Conservation (phyloP, 2,329 filamentous ascomycete species). For the Sarocladium brachiariae region DNA sequence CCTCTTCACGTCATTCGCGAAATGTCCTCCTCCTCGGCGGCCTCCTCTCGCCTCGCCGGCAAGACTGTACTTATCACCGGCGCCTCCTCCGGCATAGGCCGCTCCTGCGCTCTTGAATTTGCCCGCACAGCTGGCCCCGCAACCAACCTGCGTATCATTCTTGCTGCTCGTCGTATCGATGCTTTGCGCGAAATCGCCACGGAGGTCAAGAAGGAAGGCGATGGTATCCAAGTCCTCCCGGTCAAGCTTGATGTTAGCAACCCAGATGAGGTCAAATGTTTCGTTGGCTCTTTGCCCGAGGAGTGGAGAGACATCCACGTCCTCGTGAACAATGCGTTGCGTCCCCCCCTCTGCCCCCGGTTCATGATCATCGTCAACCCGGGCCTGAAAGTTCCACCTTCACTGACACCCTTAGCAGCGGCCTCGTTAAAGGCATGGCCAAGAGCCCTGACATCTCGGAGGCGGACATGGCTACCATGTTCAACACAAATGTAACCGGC, state of each 20-base stretch:
- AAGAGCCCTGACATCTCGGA: conserved; percentile 76
- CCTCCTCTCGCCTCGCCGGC: conserved; percentile 77
- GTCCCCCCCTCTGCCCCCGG: conserved; percentile 14
- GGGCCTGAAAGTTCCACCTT: background rate
- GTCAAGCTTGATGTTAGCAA: conserved; percentile 85
- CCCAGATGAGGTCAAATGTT: conserved; percentile 62
- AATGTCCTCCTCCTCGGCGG: conserved; percentile 55
- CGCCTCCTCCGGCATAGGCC: conserved; percentile 87
- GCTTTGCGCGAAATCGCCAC: conserved; percentile 66
- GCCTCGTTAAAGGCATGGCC: conserved; percentile 82
- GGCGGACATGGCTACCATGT: conserved; percentile 81
- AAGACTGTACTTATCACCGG: conserved; percentile 92
- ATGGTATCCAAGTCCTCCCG: conserved; percentile 74
- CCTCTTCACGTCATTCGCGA: conserved; percentile 19
- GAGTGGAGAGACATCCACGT: conserved; percentile 83
- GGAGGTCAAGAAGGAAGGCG: conserved; percentile 68
- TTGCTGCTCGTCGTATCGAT: conserved; percentile 84
- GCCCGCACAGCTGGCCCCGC: conserved; percentile 71
- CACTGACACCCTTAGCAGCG: conserved; percentile 40
- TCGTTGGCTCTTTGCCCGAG: conserved; percentile 67
- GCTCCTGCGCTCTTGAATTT: conserved; percentile 80
- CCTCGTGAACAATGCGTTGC: conserved; percentile 92
- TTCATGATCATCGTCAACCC: background rate
- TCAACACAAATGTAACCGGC: conserved; percentile 87
- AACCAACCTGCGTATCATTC: conserved; percentile 70